Conservation (phyloP, 2,329 filamentous ascomycete species). For the Camillea tinctor region DNA sequence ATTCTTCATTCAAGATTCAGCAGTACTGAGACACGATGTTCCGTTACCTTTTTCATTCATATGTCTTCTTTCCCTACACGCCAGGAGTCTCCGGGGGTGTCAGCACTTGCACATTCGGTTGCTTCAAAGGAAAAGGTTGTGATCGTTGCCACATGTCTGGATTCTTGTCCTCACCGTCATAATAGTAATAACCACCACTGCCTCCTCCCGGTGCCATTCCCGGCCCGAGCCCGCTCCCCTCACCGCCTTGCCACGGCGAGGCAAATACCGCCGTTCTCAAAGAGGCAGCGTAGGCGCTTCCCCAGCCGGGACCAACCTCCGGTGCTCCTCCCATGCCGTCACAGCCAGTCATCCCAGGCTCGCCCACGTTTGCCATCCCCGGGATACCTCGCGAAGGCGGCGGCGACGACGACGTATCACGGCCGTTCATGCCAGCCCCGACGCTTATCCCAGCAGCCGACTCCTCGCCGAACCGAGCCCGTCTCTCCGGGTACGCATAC, state of each 20-base stretch:
- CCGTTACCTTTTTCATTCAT: background rate
- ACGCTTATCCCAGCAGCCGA: conserved; percentile 1
- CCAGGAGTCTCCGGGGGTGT: background rate
- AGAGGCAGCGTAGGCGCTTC: background rate
- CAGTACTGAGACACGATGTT: background rate
- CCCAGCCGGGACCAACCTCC: background rate
- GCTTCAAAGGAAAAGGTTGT: background rate
- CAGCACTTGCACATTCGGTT: background rate
- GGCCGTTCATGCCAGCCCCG: too few relatives aligned
- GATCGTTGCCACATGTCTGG: background rate
- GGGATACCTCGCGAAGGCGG: background rate
- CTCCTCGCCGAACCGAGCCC: background rate
- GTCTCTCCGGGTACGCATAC: background rate
- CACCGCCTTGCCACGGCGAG: background rate
- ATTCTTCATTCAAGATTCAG: background rate
- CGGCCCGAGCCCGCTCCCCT: too few relatives aligned
- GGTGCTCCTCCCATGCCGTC: background rate
- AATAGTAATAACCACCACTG: background rate
- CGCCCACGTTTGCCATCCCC: background rate
- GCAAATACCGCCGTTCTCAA: background rate
- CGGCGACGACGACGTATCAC: too few relatives aligned
- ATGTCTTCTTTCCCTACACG: background rate
- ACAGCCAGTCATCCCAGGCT: background rate
- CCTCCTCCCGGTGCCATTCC: background rate
- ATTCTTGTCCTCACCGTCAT: background rate